Evolutionary conservation across 495 filamentous ascomycete genomes (phyloP).

Genomic region (Aspergillus kassunensis): DNA sequence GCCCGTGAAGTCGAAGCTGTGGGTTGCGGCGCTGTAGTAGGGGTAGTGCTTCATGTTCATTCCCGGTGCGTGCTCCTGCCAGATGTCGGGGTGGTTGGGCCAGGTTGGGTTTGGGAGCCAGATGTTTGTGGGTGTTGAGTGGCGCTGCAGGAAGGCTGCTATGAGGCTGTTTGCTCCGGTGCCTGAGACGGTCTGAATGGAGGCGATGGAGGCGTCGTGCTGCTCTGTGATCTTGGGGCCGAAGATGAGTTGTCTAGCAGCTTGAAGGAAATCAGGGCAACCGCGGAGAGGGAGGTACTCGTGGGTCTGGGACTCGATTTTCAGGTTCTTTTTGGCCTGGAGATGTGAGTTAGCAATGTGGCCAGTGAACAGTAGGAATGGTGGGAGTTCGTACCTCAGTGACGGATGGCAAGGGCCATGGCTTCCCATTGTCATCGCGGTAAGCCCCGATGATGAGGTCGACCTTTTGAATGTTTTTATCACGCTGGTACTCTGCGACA

Average conservation of each 20-base stretch:
- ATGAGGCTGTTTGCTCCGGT: constrained; percentile 80
- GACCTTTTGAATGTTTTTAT: constrained; percentile 32
- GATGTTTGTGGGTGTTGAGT: constrained; percentile 18
- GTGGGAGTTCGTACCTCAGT: too few species aligned
- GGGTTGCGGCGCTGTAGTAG: constrained; percentile 24
- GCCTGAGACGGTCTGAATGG: constrained; percentile 72
- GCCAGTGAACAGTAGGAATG: too few species aligned
- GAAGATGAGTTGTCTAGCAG: constrained; percentile 15
- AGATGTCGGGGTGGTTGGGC: constrained; percentile 30
- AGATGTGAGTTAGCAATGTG: too few species aligned
- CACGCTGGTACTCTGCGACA: too few species aligned
- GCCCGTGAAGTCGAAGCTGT: constrained; percentile 18
- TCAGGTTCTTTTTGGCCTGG: neutral
- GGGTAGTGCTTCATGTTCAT: constrained; percentile 26
- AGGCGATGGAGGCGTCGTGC: constrained; percentile 11
- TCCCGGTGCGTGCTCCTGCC: constrained; percentile 13
- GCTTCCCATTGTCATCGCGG: constrained; percentile 34
- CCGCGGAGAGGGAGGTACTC: constrained; percentile 22
- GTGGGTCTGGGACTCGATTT: constrained; percentile 2
- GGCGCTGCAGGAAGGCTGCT: constrained; percentile 62
- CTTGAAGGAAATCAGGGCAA: constrained; percentile 7
- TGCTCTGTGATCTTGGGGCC: neutral
- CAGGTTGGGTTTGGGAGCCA: constrained; percentile 31
- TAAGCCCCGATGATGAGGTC: constrained; percentile 39
- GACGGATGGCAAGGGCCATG: constrained; percentile 22